These are phyloP conservation scores for Pseudoneurospora amorphoporcata DNA, from an alignment of 495 filamentous ascomycete genomes.

Conservation along the genomic window DNA sequence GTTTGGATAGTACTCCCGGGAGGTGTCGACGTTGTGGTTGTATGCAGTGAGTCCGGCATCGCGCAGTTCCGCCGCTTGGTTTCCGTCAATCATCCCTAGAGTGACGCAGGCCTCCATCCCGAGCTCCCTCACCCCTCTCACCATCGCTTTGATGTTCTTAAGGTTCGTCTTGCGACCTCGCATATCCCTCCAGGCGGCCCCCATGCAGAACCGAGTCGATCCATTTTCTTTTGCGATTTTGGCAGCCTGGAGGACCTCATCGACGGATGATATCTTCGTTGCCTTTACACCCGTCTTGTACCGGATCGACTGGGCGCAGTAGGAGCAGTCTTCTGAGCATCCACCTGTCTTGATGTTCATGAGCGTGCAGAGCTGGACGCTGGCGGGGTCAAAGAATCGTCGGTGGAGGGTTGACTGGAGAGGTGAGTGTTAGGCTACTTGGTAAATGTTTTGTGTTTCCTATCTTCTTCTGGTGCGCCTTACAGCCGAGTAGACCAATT, in stretches of 20 bases:
- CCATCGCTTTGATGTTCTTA: constrained; percentile 71
- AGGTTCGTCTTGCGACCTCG: constrained; percentile 70
- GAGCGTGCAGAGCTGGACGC: constrained; percentile 80
- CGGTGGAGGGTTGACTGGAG: constrained; percentile 60
- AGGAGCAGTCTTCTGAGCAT: constrained; percentile 79
- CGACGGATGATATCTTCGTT: constrained; percentile 64
- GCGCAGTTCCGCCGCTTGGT: constrained; percentile 67
- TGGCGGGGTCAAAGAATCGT: constrained; percentile 66
- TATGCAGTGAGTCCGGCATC: constrained; percentile 79
- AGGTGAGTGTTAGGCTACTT: not conserved
- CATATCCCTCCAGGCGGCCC: constrained; percentile 87
- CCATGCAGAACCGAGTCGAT: constrained; percentile 84
- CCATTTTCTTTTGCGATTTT: constrained; percentile 67
- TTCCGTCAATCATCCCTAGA: constrained; percentile 73
- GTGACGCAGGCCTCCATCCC: constrained; percentile 85
- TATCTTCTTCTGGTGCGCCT: constrained; percentile 12
- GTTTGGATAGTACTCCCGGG: constrained; percentile 71
- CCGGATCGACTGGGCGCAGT: constrained; percentile 77
- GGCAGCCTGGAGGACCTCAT: constrained; percentile 66
- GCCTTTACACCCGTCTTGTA: constrained; percentile 75
- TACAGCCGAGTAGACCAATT: constrained; percentile 65
- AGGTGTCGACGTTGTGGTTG: constrained; percentile 85
- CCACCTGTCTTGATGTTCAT: constrained; percentile 96
- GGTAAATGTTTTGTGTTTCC: not conserved
- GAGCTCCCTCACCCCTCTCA: constrained; percentile 63